These are phyloP conservation scores for Aspergillus fumigatiaffinis DNA, from an alignment of 2,329 filamentous ascomycete genomes.

Conservation along the genomic window DNA sequence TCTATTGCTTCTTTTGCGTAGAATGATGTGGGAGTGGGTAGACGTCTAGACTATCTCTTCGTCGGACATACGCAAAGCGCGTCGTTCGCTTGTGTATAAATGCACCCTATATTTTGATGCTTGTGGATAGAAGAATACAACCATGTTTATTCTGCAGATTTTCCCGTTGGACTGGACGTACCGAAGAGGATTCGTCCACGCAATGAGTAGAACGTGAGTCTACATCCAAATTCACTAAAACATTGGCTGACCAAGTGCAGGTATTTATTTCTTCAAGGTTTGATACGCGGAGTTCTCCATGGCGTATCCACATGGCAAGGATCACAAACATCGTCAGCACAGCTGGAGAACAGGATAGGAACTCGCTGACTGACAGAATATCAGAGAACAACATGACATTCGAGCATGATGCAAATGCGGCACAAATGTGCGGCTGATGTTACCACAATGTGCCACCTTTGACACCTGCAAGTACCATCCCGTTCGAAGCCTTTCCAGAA, in stretches of 20 bases:
- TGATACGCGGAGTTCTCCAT: neutral
- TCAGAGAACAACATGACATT: neutral
- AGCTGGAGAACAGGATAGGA: neutral
- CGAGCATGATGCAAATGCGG: neutral
- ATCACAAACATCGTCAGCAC: neutral
- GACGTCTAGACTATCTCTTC: neutral
- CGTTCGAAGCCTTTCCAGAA: neutral
- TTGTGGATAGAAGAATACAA: neutral
- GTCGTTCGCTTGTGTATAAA: neutral
- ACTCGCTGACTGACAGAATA: neutral
- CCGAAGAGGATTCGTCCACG: neutral
- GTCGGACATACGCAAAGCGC: neutral
- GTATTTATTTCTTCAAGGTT: neutral
- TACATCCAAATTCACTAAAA: neutral
- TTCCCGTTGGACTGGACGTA: neutral
- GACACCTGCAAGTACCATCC: neutral
- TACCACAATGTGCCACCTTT: neutral
- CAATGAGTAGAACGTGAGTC: neutral
- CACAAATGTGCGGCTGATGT: neutral
- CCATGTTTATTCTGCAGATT: neutral
- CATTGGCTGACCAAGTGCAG: neutral
- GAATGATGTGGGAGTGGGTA: neutral
- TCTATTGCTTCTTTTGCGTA: conserved; percentile 2
- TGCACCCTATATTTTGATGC: neutral
- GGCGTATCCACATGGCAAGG: neutral